These are phyloP conservation scores for Globisporangium nagaii DNA, from an alignment of 352 stramenopile species.

Conservation along the genomic window DNA sequence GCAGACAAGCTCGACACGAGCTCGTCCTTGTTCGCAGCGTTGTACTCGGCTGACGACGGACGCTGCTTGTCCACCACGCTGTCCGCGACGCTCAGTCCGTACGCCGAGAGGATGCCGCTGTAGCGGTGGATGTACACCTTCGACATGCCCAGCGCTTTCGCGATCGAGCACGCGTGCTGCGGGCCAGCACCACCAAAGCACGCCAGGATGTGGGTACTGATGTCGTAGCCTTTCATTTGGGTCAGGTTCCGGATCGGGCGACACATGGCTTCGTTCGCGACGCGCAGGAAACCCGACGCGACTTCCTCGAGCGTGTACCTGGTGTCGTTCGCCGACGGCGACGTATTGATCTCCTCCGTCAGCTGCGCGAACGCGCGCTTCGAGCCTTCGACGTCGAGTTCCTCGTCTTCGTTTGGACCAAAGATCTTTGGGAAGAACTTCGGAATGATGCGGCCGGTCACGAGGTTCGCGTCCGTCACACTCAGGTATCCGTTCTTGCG, in stretches of 20 bases:
- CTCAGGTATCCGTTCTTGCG: constrained; percentile 95
- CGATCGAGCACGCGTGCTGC: constrained; percentile 97
- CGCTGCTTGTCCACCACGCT: constrained; percentile 96
- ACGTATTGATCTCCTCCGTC: constrained; percentile 83
- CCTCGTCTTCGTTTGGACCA: constrained; percentile 95
- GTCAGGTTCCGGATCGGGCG: constrained; percentile 99
- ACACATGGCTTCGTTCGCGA: constrained; percentile 99
- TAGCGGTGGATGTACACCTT: constrained; percentile 98
- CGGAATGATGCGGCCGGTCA: constrained; percentile 96
- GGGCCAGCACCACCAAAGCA: constrained; percentile 98
- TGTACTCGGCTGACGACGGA: constrained; percentile 75
- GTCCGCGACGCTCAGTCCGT: constrained; percentile 96
- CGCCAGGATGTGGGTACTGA: constrained; percentile 94
- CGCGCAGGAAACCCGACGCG: constrained; percentile 96
- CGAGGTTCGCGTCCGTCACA: constrained; percentile 98
- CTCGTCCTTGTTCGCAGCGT: constrained; percentile 31
- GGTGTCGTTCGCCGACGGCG: constrained; percentile 40
- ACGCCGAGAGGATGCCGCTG: constrained; percentile 97
- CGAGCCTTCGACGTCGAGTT: constrained; percentile 94
- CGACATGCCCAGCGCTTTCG: constrained; percentile 95
- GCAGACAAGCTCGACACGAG: constrained; percentile 42
- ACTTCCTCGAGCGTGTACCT: constrained; percentile 91
- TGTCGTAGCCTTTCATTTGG: constrained; percentile 97
- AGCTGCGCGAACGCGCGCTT: constrained; percentile 89
- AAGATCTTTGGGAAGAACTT: constrained; percentile 99